A percentile compares a stretch with the other conserved stretches of the same genome.
Conservation (phyloP, 768 basidiomycete species). For the Naganishia onofrii region DNA sequence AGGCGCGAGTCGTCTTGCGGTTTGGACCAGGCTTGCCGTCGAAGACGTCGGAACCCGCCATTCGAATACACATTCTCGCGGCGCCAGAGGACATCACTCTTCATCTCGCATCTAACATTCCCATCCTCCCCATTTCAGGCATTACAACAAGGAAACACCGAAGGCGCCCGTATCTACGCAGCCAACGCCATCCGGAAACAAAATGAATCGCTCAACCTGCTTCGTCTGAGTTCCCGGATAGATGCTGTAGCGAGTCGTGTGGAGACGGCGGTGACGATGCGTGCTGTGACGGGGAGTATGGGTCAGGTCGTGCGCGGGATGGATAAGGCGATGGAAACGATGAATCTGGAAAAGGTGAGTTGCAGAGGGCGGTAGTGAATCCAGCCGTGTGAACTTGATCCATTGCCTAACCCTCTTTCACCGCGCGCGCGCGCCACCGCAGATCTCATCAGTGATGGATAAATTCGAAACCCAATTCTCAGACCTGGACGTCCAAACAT, state of each 20-base stretch:
- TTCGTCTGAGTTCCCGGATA: constrained; percentile 83
- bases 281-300: constrained; percentile 88
- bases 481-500: constrained; percentile 95
- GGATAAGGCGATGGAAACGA: constrained; percentile 98
- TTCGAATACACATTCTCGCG: no score
- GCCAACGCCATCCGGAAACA: constrained; percentile 98
- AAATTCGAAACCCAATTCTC: constrained; percentile 96
- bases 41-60: no score
- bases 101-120: no score
- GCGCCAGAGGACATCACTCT: no score
- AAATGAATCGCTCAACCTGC: constrained; percentile 84
- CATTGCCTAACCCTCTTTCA: no score
- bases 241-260: constrained; percentile 96
- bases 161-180: constrained; percentile 96
- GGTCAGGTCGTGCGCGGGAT: constrained; percentile 92
- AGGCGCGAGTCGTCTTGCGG: no score
- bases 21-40: no score
- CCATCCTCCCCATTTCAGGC: constrained; percentile 60
- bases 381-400: no score
- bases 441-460: constrained; percentile 99
- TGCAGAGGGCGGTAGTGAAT: neutral
- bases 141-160: constrained; percentile 90
- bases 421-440: constrained; percentile 3
- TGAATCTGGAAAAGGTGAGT: constrained; percentile 93
- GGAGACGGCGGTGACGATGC: constrained; percentile 98